phyloP scores from a whole-genome alignment of 2,329 filamentous ascomycete genomes.

The Fusarium zealandicum region DNA sequence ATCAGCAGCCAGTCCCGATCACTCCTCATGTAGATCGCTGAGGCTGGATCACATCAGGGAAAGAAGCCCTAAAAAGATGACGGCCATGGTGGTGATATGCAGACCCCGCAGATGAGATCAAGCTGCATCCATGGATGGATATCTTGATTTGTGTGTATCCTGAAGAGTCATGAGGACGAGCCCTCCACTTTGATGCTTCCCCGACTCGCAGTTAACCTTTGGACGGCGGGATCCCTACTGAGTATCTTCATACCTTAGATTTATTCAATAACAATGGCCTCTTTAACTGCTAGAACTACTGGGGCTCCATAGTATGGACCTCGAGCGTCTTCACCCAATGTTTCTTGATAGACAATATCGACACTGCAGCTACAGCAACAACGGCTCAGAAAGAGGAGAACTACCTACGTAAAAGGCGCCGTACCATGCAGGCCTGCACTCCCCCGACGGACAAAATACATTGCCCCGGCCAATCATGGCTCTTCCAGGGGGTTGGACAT shows the following conservation, averaged over 20 bases:
- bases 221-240: too few species aligned
- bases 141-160: too few species aligned
- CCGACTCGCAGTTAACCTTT: too few species aligned
- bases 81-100: not conserved
- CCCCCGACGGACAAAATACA: slow-evolving; percentile 4
- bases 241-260: too few species aligned
- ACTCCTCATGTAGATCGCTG: slow-evolving; percentile 20
- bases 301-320: too few species aligned
- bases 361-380: not conserved
- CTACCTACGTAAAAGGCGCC: slow-evolving; percentile 1
- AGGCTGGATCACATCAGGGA: slow-evolving; percentile 1
- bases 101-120: not conserved
- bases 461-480: slow-evolving; percentile 18
- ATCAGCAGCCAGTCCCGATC: slow-evolving; percentile 3
- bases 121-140: not conserved
- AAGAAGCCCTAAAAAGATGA: not conserved
- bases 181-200: too few species aligned
- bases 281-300: too few species aligned
- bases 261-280: too few species aligned
- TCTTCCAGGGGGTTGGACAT: slow-evolving; percentile 1
- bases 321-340: too few species aligned
- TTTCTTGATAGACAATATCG: not conserved
- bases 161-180: too few species aligned
- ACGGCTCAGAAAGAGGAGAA: not conserved
- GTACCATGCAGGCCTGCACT: slow-evolving; percentile 10